A percentile compares a stretch with the other conserved stretches of the same genome.
These are phyloP conservation scores for Daldinia vernicosa DNA, from an alignment of 495 filamentous ascomycete species.

Conservation along the genomic window DNA sequence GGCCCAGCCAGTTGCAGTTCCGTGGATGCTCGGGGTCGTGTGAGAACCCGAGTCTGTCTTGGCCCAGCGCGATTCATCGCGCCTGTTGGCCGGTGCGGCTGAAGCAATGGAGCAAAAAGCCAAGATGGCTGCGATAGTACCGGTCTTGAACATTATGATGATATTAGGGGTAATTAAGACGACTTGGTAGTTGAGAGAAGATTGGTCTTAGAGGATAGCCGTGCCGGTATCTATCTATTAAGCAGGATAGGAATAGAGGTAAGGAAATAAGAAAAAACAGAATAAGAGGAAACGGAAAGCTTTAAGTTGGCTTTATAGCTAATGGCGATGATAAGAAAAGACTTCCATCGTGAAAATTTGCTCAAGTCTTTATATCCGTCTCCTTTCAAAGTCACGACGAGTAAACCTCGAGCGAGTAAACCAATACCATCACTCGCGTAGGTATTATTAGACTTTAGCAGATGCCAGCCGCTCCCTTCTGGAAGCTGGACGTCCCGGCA, in stretches of 20 bases:
- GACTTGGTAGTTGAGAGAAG: conserved; percentile 2
- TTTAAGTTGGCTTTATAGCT: conserved; percentile 7
- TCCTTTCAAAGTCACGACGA: not conserved
- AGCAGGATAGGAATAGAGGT: conserved; percentile 23
- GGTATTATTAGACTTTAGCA: not conserved
- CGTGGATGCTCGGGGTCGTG: not conserved
- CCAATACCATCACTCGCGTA: conserved; percentile 1
- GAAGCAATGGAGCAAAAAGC: conserved; percentile 34
- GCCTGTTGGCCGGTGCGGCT: conserved; percentile 30
- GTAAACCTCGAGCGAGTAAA: not conserved
- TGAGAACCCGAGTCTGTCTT: not conserved
- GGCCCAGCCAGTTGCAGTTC: not conserved
- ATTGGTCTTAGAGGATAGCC: conserved; percentile 16
- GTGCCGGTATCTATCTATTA: not conserved
- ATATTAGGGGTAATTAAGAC: conserved; percentile 8
- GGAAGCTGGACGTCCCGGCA: conserved; percentile 19
- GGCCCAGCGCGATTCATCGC: not conserved
- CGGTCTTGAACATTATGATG: conserved; percentile 29
- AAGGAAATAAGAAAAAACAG: conserved; percentile 13
- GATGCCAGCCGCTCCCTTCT: not conserved
- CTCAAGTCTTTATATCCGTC: conserved; percentile 26
- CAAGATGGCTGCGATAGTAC: conserved; percentile 39
- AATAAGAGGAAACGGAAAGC: conserved; percentile 21
- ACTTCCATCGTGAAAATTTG: conserved; percentile 10
- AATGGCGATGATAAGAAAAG: conserved; percentile 16